Evolutionary conservation across 129 eudicot genomes (phyloP), one percentile per base, ranked within the genome.

Genomic region (Tanacetum coccineum): DNA sequence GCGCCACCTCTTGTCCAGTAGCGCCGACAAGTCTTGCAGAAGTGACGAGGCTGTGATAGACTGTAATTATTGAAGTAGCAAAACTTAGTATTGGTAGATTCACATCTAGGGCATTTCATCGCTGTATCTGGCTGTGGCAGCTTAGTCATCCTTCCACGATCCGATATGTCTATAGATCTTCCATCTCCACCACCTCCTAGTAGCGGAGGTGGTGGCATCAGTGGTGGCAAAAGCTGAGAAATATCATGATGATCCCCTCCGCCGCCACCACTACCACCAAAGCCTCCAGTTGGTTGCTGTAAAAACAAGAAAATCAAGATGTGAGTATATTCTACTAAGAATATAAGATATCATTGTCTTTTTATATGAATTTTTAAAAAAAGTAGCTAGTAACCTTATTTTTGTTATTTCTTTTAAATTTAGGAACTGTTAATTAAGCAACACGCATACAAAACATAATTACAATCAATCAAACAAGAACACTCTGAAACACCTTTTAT

Each of bases 11-110:
- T 19, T 26, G 81, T 76, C 76, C 81, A 76, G 14, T 76, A 76
- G 18, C 81, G 25, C 17, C 76, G 81, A 47, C 76, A 70, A 15
- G 76, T 70, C 59, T 76, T 76, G 67, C 81, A 76, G 36, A 76
- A 76, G 72, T 76, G 76, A 46, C 76, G 81, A 7, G 81, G 81
- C 72, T 76, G 81, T 55, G 81, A 76, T 15, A 76, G 61, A 45
- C 76, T 76, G 72, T 70, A 76, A 39, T 76, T 76, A 62, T 76
- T 76, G 81, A 76, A 82, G 76, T 79, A 82, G 59, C 87, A 82
- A 52, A 82, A 83, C 49, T 83, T 83, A 1, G 88, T 83, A 64
- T 76, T 64, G 3, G 72, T 76, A 13, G 81, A 76, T 64, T 76
- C 81, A 51, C 81, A 76, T 70, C 81, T 70, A 70, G 81, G 81